Evolutionary conservation across 148 eudicot genomes (phyloP), one percentile per base, ranked within the genome.

Genomic region (Amaranthus cruentus): DNA sequence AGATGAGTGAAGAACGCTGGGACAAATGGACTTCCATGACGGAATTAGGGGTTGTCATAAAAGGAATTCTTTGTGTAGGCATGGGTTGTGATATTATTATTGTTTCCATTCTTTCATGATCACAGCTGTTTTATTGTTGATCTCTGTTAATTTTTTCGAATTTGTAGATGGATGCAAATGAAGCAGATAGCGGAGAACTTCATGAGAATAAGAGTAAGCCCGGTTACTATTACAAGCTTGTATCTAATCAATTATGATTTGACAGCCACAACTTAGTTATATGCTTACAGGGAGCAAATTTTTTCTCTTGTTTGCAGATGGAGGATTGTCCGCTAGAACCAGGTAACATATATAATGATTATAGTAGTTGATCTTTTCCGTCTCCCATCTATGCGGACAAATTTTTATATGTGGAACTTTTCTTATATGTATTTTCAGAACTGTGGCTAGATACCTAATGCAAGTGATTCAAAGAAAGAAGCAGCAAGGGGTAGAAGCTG

Each of bases 321-420:
- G 78, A 72, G 81, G 75, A 72, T 85, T 81, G 87, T 89, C 96
- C 43, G 70, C 76, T 9, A 80, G 89, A 77, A 88, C 93, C 68
- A 82, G 96, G 98, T 92, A 81, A 77, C 18, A n/a, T 44, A 47
- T 28, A 28, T 28, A 9, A 9, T 47, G 38, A 13, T 46, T 18
- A 50, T 47, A 7, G 5, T 28, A 49, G 28, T 66, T 4, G 2
- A 10, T 13, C 47, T 70, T 49, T 6, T 11, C 0, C 2, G 3
- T 11, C 11, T 43, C 53, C 38, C 5, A 5, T 65, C 43, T 43
- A 13, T 44, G 9, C 9, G 14, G 2, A n/a, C 2, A 10, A 48
- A 6, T 68, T 49, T 55, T 9, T 61, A 9, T 57, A 6, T 62
- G n/a, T 11, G 64, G 61, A 79, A 9, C 62, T 6, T 65, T 13